Evolutionary conservation across 345 rosid species (phyloP), one percentile per base, ranked within the genome.

Genomic region (Syzygium aromaticum): DNA sequence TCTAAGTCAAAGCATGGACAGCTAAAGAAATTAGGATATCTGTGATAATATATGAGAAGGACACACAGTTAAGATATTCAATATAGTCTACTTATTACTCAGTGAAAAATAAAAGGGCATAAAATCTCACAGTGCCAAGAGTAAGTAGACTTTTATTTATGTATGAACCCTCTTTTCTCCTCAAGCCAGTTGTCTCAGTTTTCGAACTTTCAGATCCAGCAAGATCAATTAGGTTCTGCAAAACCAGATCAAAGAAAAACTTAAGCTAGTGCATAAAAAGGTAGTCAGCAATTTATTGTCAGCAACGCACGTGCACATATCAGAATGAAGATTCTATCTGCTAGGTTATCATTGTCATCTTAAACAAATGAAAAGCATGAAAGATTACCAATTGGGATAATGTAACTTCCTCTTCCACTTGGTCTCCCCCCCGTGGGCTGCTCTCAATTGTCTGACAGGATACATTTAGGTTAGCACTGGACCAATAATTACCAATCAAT

Each of bases 201-300:
- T 95, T 95, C 28, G 97, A 95, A 89, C 97, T 95, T 89, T 95
- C 97, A 80, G 97, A 95, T 85, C 97, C 97, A 33, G 97, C 95
- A 78, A 95, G 95, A 90, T 95, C 97, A 88, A 94, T 95, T 85
- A 95, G 91, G 87, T 95, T 89, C 96, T 94, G 93, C 90, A 89
- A 85, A 73, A 86, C 52, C 87, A 84, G 7, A 56, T 22, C 12
- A 27, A 52, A 61, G 85, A 77, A n/a, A 87, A 56, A 51, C 7
- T 56, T 43, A 38, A 85, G 22, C 30, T 27, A 85, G 21, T 23
- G 86, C 46, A 38, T 14, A 59, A 52, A 83, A 87, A 82, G 43
- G 21, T 80, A 54, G 52, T 21, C 54, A 64, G 19, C 23, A 63
- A 51, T 64, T 67, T 64, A 67, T 67, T 17, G 80, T 19, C 23